Base-by-base conservation (phyloP, 2,329 filamentous ascomycete genomes). In the Fusarium sp. region DNA sequence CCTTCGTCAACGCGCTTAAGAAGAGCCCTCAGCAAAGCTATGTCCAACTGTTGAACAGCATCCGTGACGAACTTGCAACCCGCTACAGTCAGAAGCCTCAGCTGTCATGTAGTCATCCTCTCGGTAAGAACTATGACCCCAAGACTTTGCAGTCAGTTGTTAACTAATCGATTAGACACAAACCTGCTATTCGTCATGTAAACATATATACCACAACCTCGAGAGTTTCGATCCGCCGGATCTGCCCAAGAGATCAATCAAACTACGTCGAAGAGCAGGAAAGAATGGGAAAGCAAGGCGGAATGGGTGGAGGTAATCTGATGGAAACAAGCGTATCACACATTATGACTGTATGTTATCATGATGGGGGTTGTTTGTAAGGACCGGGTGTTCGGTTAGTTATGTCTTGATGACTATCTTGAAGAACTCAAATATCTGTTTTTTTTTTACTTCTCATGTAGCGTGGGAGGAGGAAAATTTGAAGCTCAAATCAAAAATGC, bases 1-100 rank as follows among this genome's bases (percentile, higher is more conserved):
- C 96, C 12, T 99, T 99, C 79, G 94, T 99, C 79, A 91, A 86
- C 7, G 91, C 94, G 44, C 87, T 99, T 72, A 95, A 93, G 84
- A 97, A 97, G 87, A 97, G 98, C 79, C 94, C 95, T 1, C 94
- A 98, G 77, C 96, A 99, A 84, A 98, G 94, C 83, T 99, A 99
- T 77, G 94, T 99, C 53, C 92, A 98, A 83, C 84, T 99, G 67
- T 87, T 99, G 75, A 98, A 98, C 85, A 97, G 91, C 81, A 97
- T 99, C 76, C 92, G 96, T 68, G 94, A 98, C 74, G 94, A 98
- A 81, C 85, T 99, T 67, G 84, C 93, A 66, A 89, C 88, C 52
- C 95, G 95, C 78, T 99, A 99, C 79, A 87, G 87, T 13, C 96
- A 99, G 84, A 97, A 97, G 84, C 96, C 96, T 61, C 96, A 99